Evolutionary conservation across 345 rosid species (phyloP).

Genomic region (Aquilaria sinensis): DNA sequence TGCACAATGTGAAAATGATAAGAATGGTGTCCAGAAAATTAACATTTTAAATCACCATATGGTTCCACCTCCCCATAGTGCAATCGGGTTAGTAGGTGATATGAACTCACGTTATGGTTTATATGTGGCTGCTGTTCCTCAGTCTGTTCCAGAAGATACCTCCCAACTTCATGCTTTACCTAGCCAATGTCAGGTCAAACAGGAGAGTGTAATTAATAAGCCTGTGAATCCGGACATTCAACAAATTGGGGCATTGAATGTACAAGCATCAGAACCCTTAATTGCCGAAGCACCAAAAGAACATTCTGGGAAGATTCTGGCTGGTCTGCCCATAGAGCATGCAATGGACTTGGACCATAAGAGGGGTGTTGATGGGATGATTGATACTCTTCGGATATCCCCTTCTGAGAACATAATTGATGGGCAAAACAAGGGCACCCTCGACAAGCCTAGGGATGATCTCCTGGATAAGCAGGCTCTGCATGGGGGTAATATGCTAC

Average conservation of each 20-base stretch:
- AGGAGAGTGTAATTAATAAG: constrained; percentile 23
- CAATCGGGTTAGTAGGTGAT: constrained; percentile 21
- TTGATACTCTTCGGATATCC: constrained; percentile 28
- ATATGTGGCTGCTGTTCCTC: constrained; percentile 21
- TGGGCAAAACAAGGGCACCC: constrained; percentile 28
- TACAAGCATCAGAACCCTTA: constrained; percentile 28
- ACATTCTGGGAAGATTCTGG: constrained; percentile 22
- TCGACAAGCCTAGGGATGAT: constrained; percentile 27
- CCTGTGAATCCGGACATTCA: constrained; percentile 19
- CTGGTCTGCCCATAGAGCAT: constrained; percentile 24
- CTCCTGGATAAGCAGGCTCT: constrained; percentile 26
- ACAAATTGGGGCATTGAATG: constrained; percentile 18
- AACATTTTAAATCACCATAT: constrained; percentile 28
- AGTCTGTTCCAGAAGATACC: constrained; percentile 23
- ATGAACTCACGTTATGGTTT: constrained; percentile 21
- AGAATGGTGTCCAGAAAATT: constrained; percentile 3
- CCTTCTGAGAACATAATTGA: constrained; percentile 21
- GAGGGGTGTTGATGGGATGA: constrained; percentile 34
- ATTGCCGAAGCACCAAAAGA: constrained; percentile 30
- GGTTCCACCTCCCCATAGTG: constrained; percentile 22
- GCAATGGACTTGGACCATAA: constrained; percentile 23
- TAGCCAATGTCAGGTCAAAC: constrained; percentile 24
- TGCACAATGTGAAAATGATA: constrained; percentile 20
- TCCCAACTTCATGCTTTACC: constrained; percentile 20
- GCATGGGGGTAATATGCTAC: constrained; percentile 29